Evolutionary conservation across 2,329 filamentous ascomycete species (phyloP).

Genomic region (Fusarium chaquense): DNA sequence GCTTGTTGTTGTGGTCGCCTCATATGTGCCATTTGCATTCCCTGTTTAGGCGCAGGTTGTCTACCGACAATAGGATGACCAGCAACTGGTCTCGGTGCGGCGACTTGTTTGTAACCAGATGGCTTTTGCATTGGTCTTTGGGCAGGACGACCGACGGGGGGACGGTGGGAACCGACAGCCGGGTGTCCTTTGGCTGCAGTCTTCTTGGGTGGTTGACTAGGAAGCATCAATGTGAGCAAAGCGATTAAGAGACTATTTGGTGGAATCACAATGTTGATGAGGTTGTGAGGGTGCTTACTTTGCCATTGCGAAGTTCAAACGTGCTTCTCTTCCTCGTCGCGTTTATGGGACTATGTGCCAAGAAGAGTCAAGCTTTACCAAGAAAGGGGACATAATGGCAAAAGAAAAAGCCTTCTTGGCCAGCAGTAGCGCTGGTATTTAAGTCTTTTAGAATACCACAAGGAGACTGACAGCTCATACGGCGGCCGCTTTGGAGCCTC

Average conservation of each 20-base stretch:
- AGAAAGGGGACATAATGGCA: fast-evolving
- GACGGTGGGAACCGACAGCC: background rate
- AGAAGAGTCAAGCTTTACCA: fast-evolving
- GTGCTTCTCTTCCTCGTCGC: fast-evolving
- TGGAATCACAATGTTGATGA: fast-evolving
- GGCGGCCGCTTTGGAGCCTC: background rate
- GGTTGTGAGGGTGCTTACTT: slow-evolving; percentile 2
- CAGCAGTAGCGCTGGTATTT: background rate
- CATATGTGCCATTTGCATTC: slow-evolving; percentile 33
- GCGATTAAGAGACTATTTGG: no score
- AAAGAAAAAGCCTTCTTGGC: fast-evolving
- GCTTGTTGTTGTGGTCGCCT: slow-evolving; percentile 15
- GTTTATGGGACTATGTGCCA: fast-evolving
- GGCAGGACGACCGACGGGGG: background rate
- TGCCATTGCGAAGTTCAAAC: background rate
- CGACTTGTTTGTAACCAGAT: slow-evolving; percentile 3
- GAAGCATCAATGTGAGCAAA: background rate
- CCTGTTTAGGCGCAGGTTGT: slow-evolving; percentile 12
- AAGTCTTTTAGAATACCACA: background rate
- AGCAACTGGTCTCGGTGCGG: slow-evolving; percentile 16
- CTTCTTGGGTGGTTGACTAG: slow-evolving; percentile 5
- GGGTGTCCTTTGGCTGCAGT: background rate
- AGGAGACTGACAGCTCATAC: background rate
- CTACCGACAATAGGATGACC: slow-evolving; percentile 14
- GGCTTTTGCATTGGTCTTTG: slow-evolving; percentile 7